Evolutionary conservation across 208 protist species (phyloP), one percentile per base, ranked within the genome.

Genomic region (Polymyxa betae): DNA sequence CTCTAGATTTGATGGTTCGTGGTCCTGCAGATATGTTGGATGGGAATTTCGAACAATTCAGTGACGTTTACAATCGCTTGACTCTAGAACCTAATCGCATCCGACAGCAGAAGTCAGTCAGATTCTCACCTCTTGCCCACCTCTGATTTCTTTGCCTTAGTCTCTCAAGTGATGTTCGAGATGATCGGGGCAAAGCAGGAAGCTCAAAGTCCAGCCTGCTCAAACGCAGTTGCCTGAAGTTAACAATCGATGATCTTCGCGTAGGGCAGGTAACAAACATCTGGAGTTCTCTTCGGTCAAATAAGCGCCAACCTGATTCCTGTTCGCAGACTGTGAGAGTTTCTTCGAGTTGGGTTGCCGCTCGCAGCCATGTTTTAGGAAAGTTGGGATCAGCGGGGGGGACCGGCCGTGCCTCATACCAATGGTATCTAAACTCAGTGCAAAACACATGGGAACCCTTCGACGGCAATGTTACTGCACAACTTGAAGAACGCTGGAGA

Each of bases 381-480:
- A n/a, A 43, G 35, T 5, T 38, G 35, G 72, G 72, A 82, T 38
- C 72, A 20, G 72, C 16, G 10, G 72, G 35, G 5, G 72, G 72
- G 10, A 38, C 72, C 35, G 72, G 72, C 16, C 72, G 72, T n/a
- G 5, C n/a, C 72, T 16, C 35, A 5, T 82, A 82, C 72, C 72
- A 43, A 38, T 82, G 72, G 72, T 82, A 82, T n/a, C n/a, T 82
- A n/a, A 82, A 82, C 72, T 82, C 72, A 12, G 72, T 82, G 16
- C 72, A 82, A n/a, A 82, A 82, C 72, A 82, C 72, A 82, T 82
- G 72, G 72, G 72, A 82, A 82, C 72, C 72, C 12, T 82, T 82
- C 40, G 72, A 82, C 72, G 72, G 35, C 72, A 82, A 82, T 35
- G 72, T 82, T n/a, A 82, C 72, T 35, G 72, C 72, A 20, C 72